A percentile compares a stretch with the other conserved stretches of the same genome.
Conservation (phyloP, 176 grass and related monocot genomes). For the Carex kokanica region DNA sequence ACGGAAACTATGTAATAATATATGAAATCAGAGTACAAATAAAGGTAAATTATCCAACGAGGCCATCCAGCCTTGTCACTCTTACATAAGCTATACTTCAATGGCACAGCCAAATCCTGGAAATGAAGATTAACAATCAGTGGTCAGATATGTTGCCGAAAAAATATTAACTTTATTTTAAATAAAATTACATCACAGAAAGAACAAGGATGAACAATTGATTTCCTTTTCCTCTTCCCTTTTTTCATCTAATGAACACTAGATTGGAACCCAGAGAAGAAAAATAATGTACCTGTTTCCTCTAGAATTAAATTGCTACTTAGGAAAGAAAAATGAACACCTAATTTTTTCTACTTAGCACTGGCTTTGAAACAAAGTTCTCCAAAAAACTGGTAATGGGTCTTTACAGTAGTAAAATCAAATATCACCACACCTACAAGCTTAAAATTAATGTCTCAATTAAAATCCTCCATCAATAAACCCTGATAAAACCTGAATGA, state of each 20-base stretch:
- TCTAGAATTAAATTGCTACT: neutral
- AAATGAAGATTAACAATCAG: slow-evolving; percentile 5
- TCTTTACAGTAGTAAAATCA: neutral
- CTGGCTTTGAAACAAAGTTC: neutral
- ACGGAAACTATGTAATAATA: neutral
- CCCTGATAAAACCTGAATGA: neutral
- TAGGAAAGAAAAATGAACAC: neutral
- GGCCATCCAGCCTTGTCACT: slow-evolving; percentile 15
- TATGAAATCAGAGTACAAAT: slow-evolving; percentile 17
- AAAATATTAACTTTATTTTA: neutral
- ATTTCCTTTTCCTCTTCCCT: neutral
- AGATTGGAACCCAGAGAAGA: neutral
- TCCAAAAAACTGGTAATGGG: neutral
- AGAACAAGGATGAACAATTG: neutral
- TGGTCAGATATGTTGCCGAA: neutral
- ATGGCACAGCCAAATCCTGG: neutral
- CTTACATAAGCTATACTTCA: slow-evolving; percentile 16
- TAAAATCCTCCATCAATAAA: neutral
- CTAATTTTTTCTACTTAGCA: neutral
- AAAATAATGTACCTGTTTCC: neutral
- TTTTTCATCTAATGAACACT: neutral
- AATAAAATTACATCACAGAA: neutral
- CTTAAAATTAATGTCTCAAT: neutral
- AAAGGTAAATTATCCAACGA: neutral
- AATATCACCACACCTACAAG: neutral